A percentile compares a stretch with the other conserved stretches of the same genome.
These are phyloP conservation scores for Medicago ruthenica DNA, from an alignment of 306 rosid species.

Conservation along the genomic window DNA sequence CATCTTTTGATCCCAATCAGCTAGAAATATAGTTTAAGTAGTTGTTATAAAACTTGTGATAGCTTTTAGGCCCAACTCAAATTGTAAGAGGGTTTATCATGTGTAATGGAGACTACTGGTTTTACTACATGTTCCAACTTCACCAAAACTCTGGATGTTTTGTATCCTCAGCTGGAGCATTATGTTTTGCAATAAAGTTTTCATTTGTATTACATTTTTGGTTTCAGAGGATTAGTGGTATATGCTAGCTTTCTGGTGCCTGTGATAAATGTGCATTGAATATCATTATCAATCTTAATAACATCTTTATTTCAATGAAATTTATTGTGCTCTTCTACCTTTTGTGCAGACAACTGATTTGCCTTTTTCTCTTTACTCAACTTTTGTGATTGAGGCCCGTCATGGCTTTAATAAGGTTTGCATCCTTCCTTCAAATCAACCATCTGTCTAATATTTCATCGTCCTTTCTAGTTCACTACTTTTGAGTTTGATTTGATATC, in stretches of 20 bases:
- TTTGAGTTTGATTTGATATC: constrained; percentile 39
- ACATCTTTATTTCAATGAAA: constrained; percentile 28
- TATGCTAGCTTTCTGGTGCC: constrained; percentile 27
- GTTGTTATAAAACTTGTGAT: neutral
- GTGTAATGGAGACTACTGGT: no score
- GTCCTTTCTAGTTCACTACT: constrained; percentile 7
- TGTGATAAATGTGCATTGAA: constrained; percentile 3
- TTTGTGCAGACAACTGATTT: constrained; percentile 84
- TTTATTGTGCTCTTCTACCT: constrained; percentile 42
- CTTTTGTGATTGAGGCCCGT: constrained; percentile 94
- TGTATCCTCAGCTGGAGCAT: no score
- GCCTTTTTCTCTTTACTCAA: constrained; percentile 93
- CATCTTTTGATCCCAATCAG: neutral
- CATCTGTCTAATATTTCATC: constrained; percentile 18
- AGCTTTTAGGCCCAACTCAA: constrained; percentile 7
- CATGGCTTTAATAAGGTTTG: constrained; percentile 94
- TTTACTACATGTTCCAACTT: constrained; percentile 4
- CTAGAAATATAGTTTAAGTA: neutral
- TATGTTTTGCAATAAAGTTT: no score
- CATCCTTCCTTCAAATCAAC: constrained; percentile 30
- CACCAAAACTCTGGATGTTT: constrained; percentile 2
- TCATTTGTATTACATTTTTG: neutral
- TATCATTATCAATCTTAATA: constrained; percentile 22
- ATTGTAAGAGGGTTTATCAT: neutral
- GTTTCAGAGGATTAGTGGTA: constrained; percentile 14